A percentile compares a stretch with the other conserved stretches of the same genome.
Evolutionary conservation across 1,284 basidiomycete genomes (phyloP).

Genomic region (Marasmius oreades): DNA sequence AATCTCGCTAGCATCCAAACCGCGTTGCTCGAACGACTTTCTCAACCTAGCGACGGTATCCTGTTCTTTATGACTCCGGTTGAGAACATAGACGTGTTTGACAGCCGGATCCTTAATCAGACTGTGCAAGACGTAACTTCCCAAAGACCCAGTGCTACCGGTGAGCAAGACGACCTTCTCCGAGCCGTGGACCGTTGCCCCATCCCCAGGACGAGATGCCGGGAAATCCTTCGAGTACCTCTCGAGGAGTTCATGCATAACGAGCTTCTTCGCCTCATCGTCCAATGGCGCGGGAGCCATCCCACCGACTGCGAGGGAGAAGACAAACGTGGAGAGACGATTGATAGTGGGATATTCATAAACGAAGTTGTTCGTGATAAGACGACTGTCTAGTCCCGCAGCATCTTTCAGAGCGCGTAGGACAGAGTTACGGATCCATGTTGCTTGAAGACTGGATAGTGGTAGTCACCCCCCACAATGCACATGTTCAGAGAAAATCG

Average conservation of each 20-base stretch:
- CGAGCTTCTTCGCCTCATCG: no score
- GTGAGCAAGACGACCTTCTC: constrained; percentile 22
- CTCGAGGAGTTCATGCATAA: no score
- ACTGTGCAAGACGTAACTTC: constrained; percentile 24
- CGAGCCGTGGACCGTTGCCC: neutral
- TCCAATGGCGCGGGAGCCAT: no score
- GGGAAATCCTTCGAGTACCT: no score
- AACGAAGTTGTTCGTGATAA: constrained; percentile 20
- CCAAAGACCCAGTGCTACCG: constrained; percentile 32
- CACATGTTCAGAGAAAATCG: no score
- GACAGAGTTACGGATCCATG: no score
- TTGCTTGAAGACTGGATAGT: constrained; percentile 24
- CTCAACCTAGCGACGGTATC: constrained; percentile 23
- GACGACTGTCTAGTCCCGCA: constrained; percentile 16
- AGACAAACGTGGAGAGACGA: constrained; percentile 7
- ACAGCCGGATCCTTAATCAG: constrained; percentile 19
- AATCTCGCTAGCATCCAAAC: constrained; percentile 25
- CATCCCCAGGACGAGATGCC: no score
- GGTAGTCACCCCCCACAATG: no score
- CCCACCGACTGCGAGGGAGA: neutral
- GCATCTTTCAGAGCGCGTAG: constrained; percentile 20
- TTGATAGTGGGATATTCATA: constrained; percentile 23
- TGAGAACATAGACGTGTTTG: constrained; percentile 23
- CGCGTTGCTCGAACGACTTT: constrained; percentile 26
- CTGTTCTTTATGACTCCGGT: constrained; percentile 13